These are phyloP conservation scores for Adenanthera pavonina DNA, from an alignment of 306 rosid species.

Conservation along the genomic window DNA sequence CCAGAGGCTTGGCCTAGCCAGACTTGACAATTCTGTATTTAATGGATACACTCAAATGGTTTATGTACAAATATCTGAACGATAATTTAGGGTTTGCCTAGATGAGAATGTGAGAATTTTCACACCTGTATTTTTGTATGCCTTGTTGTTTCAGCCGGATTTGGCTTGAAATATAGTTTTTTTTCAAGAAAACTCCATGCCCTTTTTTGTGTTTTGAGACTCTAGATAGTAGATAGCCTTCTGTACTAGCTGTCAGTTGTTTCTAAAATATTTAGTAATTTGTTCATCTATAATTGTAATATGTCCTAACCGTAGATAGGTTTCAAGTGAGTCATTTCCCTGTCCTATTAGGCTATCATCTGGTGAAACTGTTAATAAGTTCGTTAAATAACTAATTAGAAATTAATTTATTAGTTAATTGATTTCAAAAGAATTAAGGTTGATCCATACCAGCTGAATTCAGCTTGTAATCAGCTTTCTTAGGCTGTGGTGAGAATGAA, in stretches of 20 bases:
- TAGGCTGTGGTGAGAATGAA: background rate
- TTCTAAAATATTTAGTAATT: conserved; percentile 3
- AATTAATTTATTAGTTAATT: too few relatives aligned
- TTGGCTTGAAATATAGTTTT: conserved; percentile 48
- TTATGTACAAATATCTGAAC: conserved; percentile 85
- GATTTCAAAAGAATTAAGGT: too few relatives aligned
- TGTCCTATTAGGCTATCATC: background rate
- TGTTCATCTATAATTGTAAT: background rate
- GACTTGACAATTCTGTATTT: conserved; percentile 81
- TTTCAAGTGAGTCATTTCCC: background rate
- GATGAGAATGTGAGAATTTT: conserved; percentile 42
- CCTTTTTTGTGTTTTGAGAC: conserved; percentile 11
- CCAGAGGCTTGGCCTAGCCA: conserved; percentile 75
- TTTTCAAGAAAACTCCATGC: background rate
- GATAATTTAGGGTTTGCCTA: conserved; percentile 48
- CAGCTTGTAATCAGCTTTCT: background rate
- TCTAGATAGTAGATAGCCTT: conserved; percentile 26
- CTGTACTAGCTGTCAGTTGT: conserved; percentile 12
- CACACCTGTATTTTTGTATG: conserved; percentile 37
- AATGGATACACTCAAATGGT: conserved; percentile 99
- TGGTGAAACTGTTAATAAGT: background rate
- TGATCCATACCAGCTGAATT: background rate
- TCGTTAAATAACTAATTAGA: background rate
- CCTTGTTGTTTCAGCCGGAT: conserved; percentile 40
- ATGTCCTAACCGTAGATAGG: background rate